Evolutionary conservation across 768 basidiomycete species (phyloP).

Genomic region (Termitomyces bulborhizus): DNA sequence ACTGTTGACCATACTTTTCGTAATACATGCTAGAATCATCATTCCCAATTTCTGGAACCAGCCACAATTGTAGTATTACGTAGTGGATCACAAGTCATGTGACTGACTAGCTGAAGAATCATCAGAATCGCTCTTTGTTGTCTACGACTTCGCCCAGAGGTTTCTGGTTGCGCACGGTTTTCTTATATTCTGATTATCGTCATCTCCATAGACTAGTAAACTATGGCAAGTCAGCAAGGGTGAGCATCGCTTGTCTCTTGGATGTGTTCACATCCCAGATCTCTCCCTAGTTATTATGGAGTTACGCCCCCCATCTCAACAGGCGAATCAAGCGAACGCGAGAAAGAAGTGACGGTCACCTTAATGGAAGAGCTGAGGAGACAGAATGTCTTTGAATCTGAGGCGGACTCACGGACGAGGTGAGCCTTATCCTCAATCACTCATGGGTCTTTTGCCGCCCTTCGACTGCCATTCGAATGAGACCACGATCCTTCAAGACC

Average conservation of each 20-base stretch:
- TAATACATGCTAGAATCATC: too few relatives aligned
- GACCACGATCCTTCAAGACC: slow-evolving; percentile 8
- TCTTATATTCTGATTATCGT: neutral
- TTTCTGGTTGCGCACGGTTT: neutral
- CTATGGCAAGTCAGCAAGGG: slow-evolving; percentile 13
- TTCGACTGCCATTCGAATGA: slow-evolving; percentile 3
- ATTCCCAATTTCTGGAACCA: too few relatives aligned
- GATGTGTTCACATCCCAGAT: neutral
- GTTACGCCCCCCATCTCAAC: slow-evolving; percentile 85
- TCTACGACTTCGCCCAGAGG: slow-evolving; percentile 4
- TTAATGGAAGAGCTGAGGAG: slow-evolving; percentile 87
- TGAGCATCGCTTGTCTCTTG: slow-evolving; percentile 21
- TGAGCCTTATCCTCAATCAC: slow-evolving; percentile 32
- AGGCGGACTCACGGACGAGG: slow-evolving; percentile 86
- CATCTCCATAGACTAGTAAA: neutral
- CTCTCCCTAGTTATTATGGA: slow-evolving; percentile 55
- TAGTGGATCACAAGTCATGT: slow-evolving; percentile 3
- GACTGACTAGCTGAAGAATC: slow-evolving; percentile 14
- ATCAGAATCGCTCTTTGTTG: slow-evolving; percentile 3
- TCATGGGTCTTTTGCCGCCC: slow-evolving; percentile 7
- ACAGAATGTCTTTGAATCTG: slow-evolving; percentile 85
- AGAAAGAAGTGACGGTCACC: slow-evolving; percentile 77
- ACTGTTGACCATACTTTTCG: neutral
- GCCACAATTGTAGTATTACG: too few relatives aligned
- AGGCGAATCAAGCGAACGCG: slow-evolving; percentile 65